Base-by-base conservation (phyloP, 495 filamentous ascomycete species). In the Hypomontagnella submonticulosa region DNA sequence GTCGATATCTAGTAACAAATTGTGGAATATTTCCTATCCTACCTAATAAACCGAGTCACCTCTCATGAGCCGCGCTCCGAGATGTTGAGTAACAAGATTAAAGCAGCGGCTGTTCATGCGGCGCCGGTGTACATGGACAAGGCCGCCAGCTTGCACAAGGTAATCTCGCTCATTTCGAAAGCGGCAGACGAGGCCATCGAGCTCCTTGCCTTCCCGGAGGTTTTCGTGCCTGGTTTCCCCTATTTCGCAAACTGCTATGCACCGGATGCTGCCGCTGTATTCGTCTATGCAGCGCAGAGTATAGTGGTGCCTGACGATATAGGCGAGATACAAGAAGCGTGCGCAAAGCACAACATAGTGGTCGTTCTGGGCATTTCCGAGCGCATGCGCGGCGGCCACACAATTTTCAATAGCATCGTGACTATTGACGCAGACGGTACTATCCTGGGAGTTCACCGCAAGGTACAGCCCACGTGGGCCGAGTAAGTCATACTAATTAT, bases 381-480 rank as follows among this genome's bases (percentile, higher is more conserved):
- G 60, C 76, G 77, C 55, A 73, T 79, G 62, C 57, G 56, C 8
- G 63, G 53, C 43, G 75, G 77, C 5, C 61, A 77, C 61, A 73
- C 76, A 1, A 42, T 81, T 13, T 83, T 78, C 70, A 82, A 82
- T 61, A 75, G 75, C 36, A 72, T 77, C 41, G 71, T 82, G 15
- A 71, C 76, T 27, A 68, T 83, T 60, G 74, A 76, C 30, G 66
- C 68, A 37, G 61, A 73, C 41, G 80, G 81, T 1, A 55, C 67
- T 36, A 71, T 83, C 41, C 70, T 80, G 4, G 77, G 75, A 60
- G 76, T 80, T 23, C 80, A 83, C 61, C 74, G 79, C 32, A 83
- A 83, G 54, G 69, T 83, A 12, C 77, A 82, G 66, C 81, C 80
- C 5, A 83, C 81, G 4, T 83, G 77, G 61, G 76, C 73, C 15